Conservation (phyloP, 2,329 filamentous ascomycete genomes). For the Fusarium scirpi region DNA sequence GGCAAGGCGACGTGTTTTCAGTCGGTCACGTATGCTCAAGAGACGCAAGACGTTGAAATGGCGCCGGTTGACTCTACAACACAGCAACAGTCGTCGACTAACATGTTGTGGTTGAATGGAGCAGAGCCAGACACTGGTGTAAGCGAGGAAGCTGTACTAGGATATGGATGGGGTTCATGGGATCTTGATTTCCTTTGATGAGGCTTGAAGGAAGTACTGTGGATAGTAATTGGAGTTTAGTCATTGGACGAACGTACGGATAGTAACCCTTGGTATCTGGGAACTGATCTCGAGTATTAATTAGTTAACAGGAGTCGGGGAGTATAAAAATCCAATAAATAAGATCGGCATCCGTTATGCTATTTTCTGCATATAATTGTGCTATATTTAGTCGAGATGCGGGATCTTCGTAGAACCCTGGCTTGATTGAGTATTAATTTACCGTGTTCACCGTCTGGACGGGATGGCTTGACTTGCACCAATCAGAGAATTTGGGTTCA, state of each 20-base stretch:
- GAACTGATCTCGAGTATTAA: not conserved
- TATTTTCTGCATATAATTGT: conserved; percentile 3
- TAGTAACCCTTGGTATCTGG: not conserved
- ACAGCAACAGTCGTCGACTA: conserved; percentile 35
- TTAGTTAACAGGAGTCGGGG: not conserved
- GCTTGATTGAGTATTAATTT: not conserved
- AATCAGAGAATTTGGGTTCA: not conserved
- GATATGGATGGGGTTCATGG: conserved; percentile 46
- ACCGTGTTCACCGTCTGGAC: conserved; percentile 2
- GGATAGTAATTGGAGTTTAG: not conserved
- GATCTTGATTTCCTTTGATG: conserved; percentile 45
- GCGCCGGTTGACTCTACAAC: conserved; percentile 16
- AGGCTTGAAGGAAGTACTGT: not conserved
- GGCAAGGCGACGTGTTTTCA: conserved; percentile 52
- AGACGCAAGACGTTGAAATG: conserved; percentile 28
- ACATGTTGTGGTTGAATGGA: conserved; percentile 40
- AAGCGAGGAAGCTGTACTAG: conserved; percentile 37
- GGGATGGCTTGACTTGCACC: not conserved
- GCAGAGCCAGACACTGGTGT: conserved; percentile 24
- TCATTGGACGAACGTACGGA: not conserved
- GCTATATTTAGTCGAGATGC: conserved; percentile 2
- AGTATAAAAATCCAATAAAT: not conserved
- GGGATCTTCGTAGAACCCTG: not conserved
- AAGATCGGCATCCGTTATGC: not conserved
- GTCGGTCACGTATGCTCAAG: conserved; percentile 36